Percentiles rank a stretch among this genome's conserved stretches.
Conservation (phyloP, 441 rosid species). For the Eutrema salsugineum region DNA sequence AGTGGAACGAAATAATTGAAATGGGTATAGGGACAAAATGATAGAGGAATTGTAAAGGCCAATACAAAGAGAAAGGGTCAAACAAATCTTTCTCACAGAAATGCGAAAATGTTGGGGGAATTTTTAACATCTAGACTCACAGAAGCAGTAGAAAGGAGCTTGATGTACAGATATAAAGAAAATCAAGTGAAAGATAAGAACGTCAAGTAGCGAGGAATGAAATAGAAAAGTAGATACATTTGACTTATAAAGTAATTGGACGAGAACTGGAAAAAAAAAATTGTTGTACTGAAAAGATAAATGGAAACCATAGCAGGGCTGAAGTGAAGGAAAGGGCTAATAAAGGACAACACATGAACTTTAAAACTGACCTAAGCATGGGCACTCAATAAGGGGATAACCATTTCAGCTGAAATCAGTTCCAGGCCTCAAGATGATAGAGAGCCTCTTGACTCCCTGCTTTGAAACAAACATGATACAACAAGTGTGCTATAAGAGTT, state of each 20-base stretch:
- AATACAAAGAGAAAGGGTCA: conserved; percentile 2
- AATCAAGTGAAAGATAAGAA: not conserved
- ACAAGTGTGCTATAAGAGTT: conserved; percentile 74
- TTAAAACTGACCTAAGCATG: conserved; percentile 92
- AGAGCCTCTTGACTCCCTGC: conserved; percentile 96
- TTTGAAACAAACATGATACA: conserved; percentile 84
- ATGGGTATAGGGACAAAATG: not conserved
- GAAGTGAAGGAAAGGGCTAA: conserved; percentile 59
- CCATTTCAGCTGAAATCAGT: conserved; percentile 92
- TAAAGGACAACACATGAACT: conserved; percentile 55
- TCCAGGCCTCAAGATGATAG: conserved; percentile 87
- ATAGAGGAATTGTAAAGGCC: not conserved
- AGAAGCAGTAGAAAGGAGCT: not conserved
- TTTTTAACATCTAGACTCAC: not conserved
- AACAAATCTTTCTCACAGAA: conserved; percentile 18
- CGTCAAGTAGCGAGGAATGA: not conserved
- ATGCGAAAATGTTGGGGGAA: not conserved
- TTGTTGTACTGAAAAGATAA: conserved; percentile 39
- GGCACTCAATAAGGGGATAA: conserved; percentile 69
- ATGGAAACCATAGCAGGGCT: conserved; percentile 47
- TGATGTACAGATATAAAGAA: not conserved
- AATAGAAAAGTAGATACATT: conserved; percentile 9
- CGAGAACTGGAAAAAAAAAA: conserved; percentile 25
- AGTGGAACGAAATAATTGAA: not conserved
- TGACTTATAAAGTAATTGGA: conserved; percentile 24